Evolutionary conservation across 495 filamentous ascomycete species (phyloP), one percentile per base, ranked within the genome.

Genomic region (Choiromyces venosus): DNA sequence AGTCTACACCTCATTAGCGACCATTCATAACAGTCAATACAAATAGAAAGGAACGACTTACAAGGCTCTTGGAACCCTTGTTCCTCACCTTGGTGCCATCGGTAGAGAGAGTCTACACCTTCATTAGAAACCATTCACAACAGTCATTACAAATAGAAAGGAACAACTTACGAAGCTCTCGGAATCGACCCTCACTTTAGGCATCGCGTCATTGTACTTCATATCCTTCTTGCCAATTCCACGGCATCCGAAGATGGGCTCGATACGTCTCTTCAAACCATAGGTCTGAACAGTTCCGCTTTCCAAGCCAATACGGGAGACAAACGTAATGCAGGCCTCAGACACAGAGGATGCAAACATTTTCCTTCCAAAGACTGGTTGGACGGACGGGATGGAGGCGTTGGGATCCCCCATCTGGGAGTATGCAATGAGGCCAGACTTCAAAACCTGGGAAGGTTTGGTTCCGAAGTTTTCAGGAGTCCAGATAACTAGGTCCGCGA

Each of bases 351-450:
- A 82, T 80, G 87, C 93, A 82, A 94, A 98, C 92, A 97, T 96
- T 6, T 91, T 91, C 4, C 95, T 87, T 74, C 91, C 88, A 72
- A 96, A 88, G 66, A 97, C 84, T 25, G 95, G 95, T 79, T 99
- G 90, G 29, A 98, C 89, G 0, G 90, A 94, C 0, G 95, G 93
- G 78, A 97, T 97, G 1, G 92, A 95, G 37, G 89, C 95, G 81
- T 97, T 97, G 25, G 95, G 89, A 81, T 99, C 95, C 71, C 95
- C 95, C 91, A 99, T 96, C 84, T 92, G 88, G n/a, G 91, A 86
- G 75, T 89, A 90, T 5, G 88, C 87, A 76, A 97, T 94, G 85
- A 98, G 87, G 21, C 95, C 95, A 74, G 92, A 91, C 88, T 99
- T 99, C 37, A 99, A 81, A 33, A 99, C 89, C 75, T 89, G 84